Base-by-base conservation (phyloP, 2,329 filamentous ascomycete genomes). In the Alternaria gansuensis region DNA sequence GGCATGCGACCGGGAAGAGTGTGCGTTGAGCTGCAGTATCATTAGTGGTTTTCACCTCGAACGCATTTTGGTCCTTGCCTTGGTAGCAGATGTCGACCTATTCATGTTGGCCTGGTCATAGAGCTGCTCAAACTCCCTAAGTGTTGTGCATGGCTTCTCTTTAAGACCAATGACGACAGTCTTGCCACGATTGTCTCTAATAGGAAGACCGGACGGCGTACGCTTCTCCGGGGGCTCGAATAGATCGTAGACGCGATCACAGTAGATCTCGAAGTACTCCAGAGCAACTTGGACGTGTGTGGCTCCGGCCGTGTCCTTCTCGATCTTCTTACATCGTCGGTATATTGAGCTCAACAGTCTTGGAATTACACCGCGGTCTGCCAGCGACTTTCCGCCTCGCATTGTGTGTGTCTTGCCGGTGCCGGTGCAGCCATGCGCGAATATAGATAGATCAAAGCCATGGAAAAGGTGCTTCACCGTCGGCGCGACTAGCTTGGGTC, bases 321-420 rank as follows among this genome's bases (percentile, higher is more conserved):
- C 85, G 17, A 95, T 88, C 82, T 96, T 96, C 78, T 92, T 91
- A 63, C 90, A 89, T 60, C 92, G 85, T 46, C 94, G 87, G 76
- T 94, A 98, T 57, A 98, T 90, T 67, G 87, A 87, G 78, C 92
- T 96, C 41, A 97, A 83, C 55, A 97, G 80, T 59, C 93, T 84
- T 13, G 93, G 93, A 66, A 97, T 97, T 37, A 95, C 90, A 62
- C 93, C 93, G 68, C 93, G 86, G 55, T 97, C 93, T 5, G 90
- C 89, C 54, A 97, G 83, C 74, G 90, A 91, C 78, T 96, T 87
- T 37, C 93, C 93, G 65, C 93, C 93, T 64, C 93, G 89, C 93
- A 97, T 97, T 3, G 93, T 97, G 79, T 97, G 92, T 59, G 93
- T 97, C 80, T 97, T 97, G 55, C 93, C 93, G 0, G 93, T 96